phyloP scores from a whole-genome alignment of 306 rosid genomes.

The Gleditsia sinensis region DNA sequence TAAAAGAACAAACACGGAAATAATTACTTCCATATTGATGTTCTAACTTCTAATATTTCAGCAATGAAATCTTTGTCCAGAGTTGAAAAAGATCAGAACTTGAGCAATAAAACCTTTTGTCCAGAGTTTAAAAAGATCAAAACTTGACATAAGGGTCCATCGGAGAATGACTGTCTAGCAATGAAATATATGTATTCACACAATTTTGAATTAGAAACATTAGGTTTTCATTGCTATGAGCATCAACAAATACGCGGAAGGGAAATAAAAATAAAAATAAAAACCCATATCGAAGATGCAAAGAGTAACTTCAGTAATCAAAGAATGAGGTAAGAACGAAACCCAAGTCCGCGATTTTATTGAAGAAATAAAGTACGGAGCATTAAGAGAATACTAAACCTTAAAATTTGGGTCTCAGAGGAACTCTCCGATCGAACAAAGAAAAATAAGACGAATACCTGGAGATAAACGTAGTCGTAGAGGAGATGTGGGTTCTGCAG shows the following conservation, averaged over 20 bases:
- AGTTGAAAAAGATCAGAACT: neutral
- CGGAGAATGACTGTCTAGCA: neutral
- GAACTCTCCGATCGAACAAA: neutral
- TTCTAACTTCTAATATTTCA: neutral
- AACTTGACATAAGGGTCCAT: neutral
- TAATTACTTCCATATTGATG: neutral
- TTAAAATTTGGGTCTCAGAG: neutral
- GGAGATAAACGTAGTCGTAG: neutral
- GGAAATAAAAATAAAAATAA: neutral
- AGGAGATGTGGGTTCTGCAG: too few species aligned
- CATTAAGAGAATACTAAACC: neutral
- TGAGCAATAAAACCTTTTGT: neutral
- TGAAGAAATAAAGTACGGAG: neutral
- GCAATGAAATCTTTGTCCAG: neutral
- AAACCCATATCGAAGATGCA: neutral
- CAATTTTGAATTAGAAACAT: neutral
- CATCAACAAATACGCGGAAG: neutral
- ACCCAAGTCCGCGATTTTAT: neutral
- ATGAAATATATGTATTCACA: neutral
- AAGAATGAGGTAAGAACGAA: neutral
- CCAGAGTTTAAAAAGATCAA: neutral
- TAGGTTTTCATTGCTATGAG: neutral
- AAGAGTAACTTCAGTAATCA: neutral
- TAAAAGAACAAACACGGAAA: constrained; percentile 23
- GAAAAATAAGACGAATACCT: neutral